phyloP scores from a whole-genome alignment of 2,329 filamentous ascomycete species.

The Penicillium verrucosum region DNA sequence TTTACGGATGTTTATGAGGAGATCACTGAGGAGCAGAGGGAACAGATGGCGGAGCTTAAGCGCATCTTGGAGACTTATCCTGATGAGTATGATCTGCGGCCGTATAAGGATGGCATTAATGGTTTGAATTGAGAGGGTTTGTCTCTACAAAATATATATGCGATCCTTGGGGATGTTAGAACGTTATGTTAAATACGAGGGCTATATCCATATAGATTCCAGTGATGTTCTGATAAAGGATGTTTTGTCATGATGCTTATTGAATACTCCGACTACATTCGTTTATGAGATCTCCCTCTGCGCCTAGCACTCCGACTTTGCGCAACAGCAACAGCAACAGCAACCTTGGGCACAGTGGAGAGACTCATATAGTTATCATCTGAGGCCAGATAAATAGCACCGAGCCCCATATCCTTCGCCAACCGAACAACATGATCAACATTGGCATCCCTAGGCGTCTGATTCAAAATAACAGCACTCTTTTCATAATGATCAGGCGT shows the following conservation, averaged over 20 bases:
- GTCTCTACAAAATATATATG: conserved; percentile 56
- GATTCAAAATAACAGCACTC: conserved; percentile 10
- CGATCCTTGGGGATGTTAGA: neutral
- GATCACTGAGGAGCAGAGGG: conserved; percentile 71
- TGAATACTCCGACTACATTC: neutral
- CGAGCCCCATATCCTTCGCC: conserved; percentile 16
- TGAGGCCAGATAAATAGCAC: conserved; percentile 18
- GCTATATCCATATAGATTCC: neutral
- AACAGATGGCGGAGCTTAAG: conserved; percentile 73
- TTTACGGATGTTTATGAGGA: conserved; percentile 91
- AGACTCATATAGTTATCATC: conserved; percentile 12
- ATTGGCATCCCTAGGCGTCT: neutral
- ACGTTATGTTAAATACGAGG: neutral
- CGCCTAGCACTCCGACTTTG: neutral
- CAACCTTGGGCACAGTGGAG: conserved; percentile 9
- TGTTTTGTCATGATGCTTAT: neutral
- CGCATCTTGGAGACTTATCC: conserved; percentile 82
- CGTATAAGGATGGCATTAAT: conserved; percentile 70
- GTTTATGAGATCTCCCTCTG: neutral
- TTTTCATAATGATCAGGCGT: conserved; percentile 1
- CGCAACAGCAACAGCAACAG: conserved; percentile 12
- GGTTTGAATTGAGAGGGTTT: conserved; percentile 58
- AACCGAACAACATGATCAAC: conserved; percentile 7
- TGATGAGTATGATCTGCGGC: conserved; percentile 80
- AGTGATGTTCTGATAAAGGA: neutral